Evolutionary conservation across 352 stramenopile genomes (phyloP).

Genomic region (Globisporangium abappressorium): DNA sequence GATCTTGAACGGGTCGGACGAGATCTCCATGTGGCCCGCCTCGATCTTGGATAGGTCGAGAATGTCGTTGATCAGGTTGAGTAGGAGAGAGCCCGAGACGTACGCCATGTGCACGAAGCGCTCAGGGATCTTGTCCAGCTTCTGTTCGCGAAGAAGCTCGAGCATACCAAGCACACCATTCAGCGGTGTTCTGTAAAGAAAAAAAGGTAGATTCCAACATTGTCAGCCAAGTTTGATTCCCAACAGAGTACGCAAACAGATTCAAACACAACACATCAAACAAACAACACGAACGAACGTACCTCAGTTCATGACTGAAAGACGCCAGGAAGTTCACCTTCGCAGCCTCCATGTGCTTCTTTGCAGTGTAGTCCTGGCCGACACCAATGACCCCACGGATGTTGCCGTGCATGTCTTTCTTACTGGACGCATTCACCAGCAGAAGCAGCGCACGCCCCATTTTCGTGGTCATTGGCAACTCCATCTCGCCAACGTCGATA

Average conservation of each 20-base stretch:
- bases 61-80: constrained; percentile 85
- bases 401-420: constrained; percentile 84
- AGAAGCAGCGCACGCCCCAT: constrained; percentile 38
- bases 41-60: constrained; percentile 90
- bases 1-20: constrained; percentile 74
- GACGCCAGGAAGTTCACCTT: constrained; percentile 69
- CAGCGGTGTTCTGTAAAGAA: constrained; percentile 44
- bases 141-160: constrained; percentile 63
- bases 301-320: constrained; percentile 59
- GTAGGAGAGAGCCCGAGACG: constrained; percentile 58
- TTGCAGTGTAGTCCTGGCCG: constrained; percentile 86
- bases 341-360: constrained; percentile 66
- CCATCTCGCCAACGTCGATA: constrained; percentile 69
- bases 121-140: constrained; percentile 53
- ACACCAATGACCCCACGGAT: constrained; percentile 88
- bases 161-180: constrained; percentile 81
- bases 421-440: constrained; percentile 67
- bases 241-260: background rate
- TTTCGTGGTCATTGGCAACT: constrained; percentile 62
- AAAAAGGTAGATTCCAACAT: background rate
- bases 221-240: background rate
- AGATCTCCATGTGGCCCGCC: constrained; percentile 83
- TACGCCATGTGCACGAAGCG: constrained; percentile 73
- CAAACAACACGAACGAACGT: background rate
- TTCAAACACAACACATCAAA: background rate